Evolutionary conservation across 2,329 filamentous ascomycete species (phyloP), one percentile per base, ranked within the genome.

Genomic region (Cytospora chrysosperma): DNA sequence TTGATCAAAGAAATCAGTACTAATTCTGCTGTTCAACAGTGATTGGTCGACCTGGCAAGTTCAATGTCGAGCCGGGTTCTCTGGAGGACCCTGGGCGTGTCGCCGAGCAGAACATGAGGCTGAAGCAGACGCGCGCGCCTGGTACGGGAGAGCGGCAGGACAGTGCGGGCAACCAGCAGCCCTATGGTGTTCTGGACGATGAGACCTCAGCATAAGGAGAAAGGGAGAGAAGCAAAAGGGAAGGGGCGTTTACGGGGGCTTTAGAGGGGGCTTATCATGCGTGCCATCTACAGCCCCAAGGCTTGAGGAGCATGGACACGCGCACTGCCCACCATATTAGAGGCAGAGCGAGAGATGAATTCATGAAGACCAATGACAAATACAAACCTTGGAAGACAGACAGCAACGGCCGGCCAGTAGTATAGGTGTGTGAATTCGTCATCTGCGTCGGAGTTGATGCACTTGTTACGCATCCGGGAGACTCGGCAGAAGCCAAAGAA

Each of bases 21-120:
- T n/a, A n/a, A n/a, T n/a, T n/a, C n/a, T n/a, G n/a, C n/a, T n/a
- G n/a, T n/a, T n/a, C n/a, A 24, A 47, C 0, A 47, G 66, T 67
- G 51, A 68, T 65, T 1, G 68, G 67, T n/a, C 69, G 70, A 1
- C 69, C 68, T 7, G 69, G 12, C 12, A 65, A 58, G 6, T 49
- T 65, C 53, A 47, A 69, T 32, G 69, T 70, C 12, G 70, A 72
- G 69, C 70, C 70, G 2, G 70, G 70, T 10, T 69, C 67, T n/a
- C 58, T 65, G 56, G 17, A 68, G 32, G 72, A 73, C 47, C 70
- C 71, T 0, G 59, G 27, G 3, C 47, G 70, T 60, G 37, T 51
- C 40, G 71, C 67, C 12, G 56, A 65, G 65, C 51, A 28, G 28
- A 24, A 56, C 12, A n/a, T 53, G 49, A 19, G 28, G 28, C 27